A percentile compares a stretch with the other conserved stretches of the same genome.
Conservation (phyloP, 352 stramenopile genomes). For the Pythium volutum region DNA sequence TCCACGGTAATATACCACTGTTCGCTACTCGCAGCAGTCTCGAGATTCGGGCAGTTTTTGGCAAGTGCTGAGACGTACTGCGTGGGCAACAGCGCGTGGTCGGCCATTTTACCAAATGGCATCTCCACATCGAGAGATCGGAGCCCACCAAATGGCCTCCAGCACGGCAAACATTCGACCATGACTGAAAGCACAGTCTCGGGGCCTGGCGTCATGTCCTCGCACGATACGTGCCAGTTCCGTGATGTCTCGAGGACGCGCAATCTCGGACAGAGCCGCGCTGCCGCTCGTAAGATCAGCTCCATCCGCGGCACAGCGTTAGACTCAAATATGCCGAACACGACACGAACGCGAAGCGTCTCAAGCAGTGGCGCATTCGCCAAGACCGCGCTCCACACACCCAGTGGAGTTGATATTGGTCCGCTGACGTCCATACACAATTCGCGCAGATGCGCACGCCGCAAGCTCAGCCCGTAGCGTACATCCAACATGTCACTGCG, state of each 20-base stretch:
- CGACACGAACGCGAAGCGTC: background rate
- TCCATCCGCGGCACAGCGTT: too few species aligned
- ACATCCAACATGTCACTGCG: background rate
- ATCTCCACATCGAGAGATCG: background rate
- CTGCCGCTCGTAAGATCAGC: too few species aligned
- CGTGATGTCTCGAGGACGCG: too few species aligned
- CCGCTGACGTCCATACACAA: background rate
- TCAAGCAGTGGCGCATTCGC: background rate
- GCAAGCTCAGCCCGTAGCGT: background rate
- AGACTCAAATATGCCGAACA: too few species aligned
- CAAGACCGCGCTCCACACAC: background rate
- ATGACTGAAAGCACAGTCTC: too few species aligned
- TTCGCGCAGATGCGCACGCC: background rate
- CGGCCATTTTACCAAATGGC: background rate
- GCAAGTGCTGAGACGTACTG: background rate
- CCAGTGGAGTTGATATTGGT: background rate
- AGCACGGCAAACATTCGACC: too few species aligned
- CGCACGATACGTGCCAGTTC: too few species aligned
- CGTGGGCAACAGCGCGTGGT: background rate
- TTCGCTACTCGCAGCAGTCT: background rate
- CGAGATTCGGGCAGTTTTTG: background rate
- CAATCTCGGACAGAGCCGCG: too few species aligned
- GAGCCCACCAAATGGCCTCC: background rate
- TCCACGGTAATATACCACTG: conserved; percentile 7
- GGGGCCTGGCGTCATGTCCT: too few species aligned